phyloP scores from a whole-genome alignment of 305 asterid species.

The Fraxinus albicans region DNA sequence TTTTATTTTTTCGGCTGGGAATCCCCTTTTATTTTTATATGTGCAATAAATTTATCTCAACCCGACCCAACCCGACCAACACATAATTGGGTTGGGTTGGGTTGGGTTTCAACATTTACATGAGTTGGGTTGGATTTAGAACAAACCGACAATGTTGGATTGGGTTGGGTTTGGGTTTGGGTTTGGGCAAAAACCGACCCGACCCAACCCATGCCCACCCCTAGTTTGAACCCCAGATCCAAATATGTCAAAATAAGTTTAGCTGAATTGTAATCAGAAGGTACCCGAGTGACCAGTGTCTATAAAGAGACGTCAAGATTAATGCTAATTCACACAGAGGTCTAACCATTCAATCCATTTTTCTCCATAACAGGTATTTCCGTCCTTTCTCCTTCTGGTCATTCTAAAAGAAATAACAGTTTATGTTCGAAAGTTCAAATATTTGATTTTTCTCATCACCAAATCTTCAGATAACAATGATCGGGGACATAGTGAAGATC shows the following conservation, averaged over 20 bases:
- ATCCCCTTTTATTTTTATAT: too few relatives aligned
- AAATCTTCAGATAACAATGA: neutral
- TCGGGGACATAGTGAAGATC: neutral
- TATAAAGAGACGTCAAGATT: neutral
- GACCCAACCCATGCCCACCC: too few relatives aligned
- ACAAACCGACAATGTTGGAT: too few relatives aligned
- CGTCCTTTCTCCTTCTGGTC: neutral
- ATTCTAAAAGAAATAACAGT: constrained; percentile 8
- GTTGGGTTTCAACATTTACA: too few relatives aligned
- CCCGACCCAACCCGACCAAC: too few relatives aligned
- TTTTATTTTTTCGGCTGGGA: too few relatives aligned
- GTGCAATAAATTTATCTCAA: too few relatives aligned
- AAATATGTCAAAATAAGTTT: neutral
- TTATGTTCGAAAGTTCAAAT: neutral
- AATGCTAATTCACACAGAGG: neutral
- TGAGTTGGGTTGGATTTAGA: too few relatives aligned
- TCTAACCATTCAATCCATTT: neutral
- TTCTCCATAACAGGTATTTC: neutral
- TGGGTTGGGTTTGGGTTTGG: too few relatives aligned
- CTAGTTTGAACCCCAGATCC: neutral
- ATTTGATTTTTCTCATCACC: neutral
- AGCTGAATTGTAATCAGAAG: neutral
- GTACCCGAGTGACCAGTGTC: neutral
- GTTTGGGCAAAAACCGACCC: too few relatives aligned
- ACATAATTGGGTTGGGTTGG: too few relatives aligned